Base-by-base conservation (phyloP, 306 rosid species). In the Sphenostylis stenocarpa region DNA sequence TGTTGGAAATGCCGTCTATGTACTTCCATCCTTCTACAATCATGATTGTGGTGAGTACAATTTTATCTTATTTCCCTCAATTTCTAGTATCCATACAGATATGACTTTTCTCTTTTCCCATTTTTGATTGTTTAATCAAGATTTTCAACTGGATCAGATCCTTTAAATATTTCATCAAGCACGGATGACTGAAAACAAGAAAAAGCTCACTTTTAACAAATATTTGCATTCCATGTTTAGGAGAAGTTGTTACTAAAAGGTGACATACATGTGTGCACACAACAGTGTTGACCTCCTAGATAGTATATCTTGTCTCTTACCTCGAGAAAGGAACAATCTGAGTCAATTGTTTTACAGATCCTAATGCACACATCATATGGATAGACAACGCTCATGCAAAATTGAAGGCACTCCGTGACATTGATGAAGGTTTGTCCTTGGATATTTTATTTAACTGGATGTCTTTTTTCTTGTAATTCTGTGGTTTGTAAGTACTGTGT, bases 1-100 rank as follows among this genome's bases (percentile, higher is more conserved):
- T 77, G 90, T 89, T 24, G 98, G 98, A 47, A 83, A 86, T 88
- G 96, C 96, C 61, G 91, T 94, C 62, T 94, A 92, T 74, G 87
- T 94, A 78, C 96, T 94, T 68, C 93, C 96, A 20, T 92, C 97
- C 10, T 90, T 94, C 87, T 94, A 94, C 76, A 94, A 94, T 85
- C 98, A 92, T 78, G 96, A 94, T 39, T 94, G 97, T 77, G 97
- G 98, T 84, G 57, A 72, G 85, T 67, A 55, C 63, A 80, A 41
- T 73, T 79, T 7, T 81, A 60, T 53, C 56, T 43, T 47, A 58
- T 70, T 75, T 72, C 19, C 23, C 19, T 31, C 17, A 16, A 29
- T 48, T 34, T 57, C 45, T 85, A 41, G 52, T 72, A 20, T 69
- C 36, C 23, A 63, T 44, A 52, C 23, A 70, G 34, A 34, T 44